Evolutionary conservation across 768 basidiomycete genomes (phyloP).

Genomic region (Rhizopogon vulgaris): DNA sequence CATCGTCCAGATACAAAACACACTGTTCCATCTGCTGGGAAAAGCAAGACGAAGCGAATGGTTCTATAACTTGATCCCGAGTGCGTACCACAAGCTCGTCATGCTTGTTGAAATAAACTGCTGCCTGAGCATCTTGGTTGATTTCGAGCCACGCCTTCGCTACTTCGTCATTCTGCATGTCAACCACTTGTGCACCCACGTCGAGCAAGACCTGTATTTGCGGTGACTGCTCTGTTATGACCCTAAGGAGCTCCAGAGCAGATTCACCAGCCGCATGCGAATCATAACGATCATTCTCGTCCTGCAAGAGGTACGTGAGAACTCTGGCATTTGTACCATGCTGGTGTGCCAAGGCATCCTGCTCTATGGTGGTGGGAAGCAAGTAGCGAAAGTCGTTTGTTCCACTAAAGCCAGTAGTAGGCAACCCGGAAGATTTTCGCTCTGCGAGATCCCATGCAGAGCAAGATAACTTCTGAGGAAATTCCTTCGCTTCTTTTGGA

Average conservation of each 20-base stretch:
- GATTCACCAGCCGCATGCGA: constrained; percentile 8
- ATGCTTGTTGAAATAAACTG: constrained; percentile 34
- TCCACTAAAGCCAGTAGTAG: constrained; percentile 49
- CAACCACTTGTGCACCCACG: constrained; percentile 51
- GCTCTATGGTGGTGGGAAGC: constrained; percentile 12
- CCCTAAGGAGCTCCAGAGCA: constrained; percentile 20
- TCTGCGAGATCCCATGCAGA: constrained; percentile 51
- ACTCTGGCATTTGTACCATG: constrained; percentile 39
- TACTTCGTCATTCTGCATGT: constrained; percentile 35
- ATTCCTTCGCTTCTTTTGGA: constrained; percentile 44
- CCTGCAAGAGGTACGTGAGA: constrained; percentile 11
- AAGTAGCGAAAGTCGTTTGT: constrained; percentile 43
- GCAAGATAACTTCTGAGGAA: constrained; percentile 40
- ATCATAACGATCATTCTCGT: constrained; percentile 35
- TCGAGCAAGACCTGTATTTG: constrained; percentile 41
- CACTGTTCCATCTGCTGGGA: constrained; percentile 32
- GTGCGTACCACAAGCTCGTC: constrained; percentile 31
- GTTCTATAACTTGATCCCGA: constrained; percentile 30
- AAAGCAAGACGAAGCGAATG: constrained; percentile 33
- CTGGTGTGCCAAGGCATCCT: constrained; percentile 31
- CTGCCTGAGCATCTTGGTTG: constrained; percentile 26
- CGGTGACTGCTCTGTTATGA: constrained; percentile 26
- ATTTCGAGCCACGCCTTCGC: constrained; percentile 17
- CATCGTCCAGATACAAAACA: constrained; percentile 47
- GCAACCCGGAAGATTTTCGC: constrained; percentile 15